A percentile compares a stretch with the other conserved stretches of the same genome.
phyloP scores from a whole-genome alignment of 108 stramenopile genomes.

The Skeletonema tropicum region DNA sequence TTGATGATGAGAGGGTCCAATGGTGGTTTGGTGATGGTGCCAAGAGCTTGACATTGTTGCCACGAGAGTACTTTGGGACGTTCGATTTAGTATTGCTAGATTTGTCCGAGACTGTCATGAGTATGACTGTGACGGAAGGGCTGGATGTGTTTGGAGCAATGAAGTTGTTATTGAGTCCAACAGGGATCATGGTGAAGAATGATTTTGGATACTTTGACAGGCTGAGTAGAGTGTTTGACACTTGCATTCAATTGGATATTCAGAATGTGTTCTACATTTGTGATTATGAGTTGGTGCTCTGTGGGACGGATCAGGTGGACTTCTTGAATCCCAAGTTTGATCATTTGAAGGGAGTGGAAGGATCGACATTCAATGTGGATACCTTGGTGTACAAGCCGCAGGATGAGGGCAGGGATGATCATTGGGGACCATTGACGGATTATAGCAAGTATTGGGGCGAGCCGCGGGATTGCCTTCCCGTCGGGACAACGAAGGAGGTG shows the following conservation, averaged over 20 bases:
- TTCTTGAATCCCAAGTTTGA: conserved; percentile 60
- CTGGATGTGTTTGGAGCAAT: conserved; percentile 79
- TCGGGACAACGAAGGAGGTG: conserved; percentile 29
- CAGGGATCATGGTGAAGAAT: conserved; percentile 86
- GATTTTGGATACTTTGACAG: conserved; percentile 69
- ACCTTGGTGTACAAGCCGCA: conserved; percentile 35
- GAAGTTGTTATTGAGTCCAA: conserved; percentile 68
- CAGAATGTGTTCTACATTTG: conserved; percentile 65
- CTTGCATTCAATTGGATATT: conserved; percentile 52
- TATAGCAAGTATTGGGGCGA: too few relatives aligned
- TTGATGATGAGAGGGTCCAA: conserved; percentile 80
- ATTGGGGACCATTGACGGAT: too few relatives aligned
- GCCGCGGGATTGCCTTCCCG: conserved; percentile 33
- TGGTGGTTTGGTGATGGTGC: conserved; percentile 94
- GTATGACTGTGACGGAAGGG: conserved; percentile 68
- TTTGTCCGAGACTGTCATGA: conserved; percentile 80
- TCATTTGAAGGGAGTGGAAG: conserved; percentile 26
- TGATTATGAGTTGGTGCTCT: conserved; percentile 70
- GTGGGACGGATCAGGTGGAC: conserved; percentile 71
- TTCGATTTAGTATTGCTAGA: conserved; percentile 90
- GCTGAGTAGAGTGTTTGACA: conserved; percentile 67
- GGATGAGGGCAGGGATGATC: conserved; percentile 59
- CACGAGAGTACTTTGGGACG: conserved; percentile 79
- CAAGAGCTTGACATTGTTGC: conserved; percentile 76
- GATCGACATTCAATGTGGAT: conserved; percentile 12